Conservation (phyloP, 164 flowering plant species). For the Litsea cubeba region DNA sequence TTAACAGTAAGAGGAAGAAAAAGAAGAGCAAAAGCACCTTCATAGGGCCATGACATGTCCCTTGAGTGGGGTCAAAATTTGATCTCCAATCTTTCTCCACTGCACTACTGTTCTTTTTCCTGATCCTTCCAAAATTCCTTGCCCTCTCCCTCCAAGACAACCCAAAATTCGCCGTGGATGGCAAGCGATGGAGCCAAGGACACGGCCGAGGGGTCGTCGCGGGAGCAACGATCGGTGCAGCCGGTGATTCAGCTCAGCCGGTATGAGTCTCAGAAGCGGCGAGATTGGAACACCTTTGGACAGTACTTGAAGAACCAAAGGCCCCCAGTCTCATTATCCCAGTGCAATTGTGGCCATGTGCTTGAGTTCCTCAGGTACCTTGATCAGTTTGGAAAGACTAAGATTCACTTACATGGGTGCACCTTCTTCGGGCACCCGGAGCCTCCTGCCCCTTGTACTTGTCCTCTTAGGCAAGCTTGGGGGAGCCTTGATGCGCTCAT, state of each 20-base stretch:
- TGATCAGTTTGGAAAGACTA: slow-evolving; percentile 43
- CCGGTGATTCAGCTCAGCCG: slow-evolving; percentile 29
- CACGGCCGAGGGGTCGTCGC: slow-evolving; percentile 15
- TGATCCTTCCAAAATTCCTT: slow-evolving; percentile 7
- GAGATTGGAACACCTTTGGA: slow-evolving; percentile 48
- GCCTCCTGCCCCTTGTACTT: slow-evolving; percentile 47
- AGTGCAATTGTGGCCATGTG: slow-evolving; percentile 34
- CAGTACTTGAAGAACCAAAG: slow-evolving; percentile 44
- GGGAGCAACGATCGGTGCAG: slow-evolving; percentile 4
- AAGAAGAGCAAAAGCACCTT: slow-evolving; percentile 35
- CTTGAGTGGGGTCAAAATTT: slow-evolving; percentile 35
- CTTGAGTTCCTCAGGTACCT: slow-evolving; percentile 37
- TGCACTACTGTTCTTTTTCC: slow-evolving; percentile 22
- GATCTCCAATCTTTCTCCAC: slow-evolving; percentile 36
- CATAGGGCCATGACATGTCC: slow-evolving; percentile 42
- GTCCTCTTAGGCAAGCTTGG: slow-evolving; percentile 46
- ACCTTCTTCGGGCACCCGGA: slow-evolving; percentile 42
- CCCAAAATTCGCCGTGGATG: slow-evolving; percentile 3
- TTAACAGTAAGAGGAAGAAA: slow-evolving; percentile 19
- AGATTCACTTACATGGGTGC: slow-evolving; percentile 39
- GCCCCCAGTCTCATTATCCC: slow-evolving; percentile 36
- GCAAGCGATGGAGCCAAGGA: not conserved
- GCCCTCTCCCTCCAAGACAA: not conserved
- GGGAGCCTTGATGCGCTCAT: slow-evolving; percentile 39
- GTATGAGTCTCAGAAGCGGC: slow-evolving; percentile 39